These are phyloP conservation scores for Hirschioporus abietinus DNA, from an alignment of 768 basidiomycete genomes.

Conservation along the genomic window DNA sequence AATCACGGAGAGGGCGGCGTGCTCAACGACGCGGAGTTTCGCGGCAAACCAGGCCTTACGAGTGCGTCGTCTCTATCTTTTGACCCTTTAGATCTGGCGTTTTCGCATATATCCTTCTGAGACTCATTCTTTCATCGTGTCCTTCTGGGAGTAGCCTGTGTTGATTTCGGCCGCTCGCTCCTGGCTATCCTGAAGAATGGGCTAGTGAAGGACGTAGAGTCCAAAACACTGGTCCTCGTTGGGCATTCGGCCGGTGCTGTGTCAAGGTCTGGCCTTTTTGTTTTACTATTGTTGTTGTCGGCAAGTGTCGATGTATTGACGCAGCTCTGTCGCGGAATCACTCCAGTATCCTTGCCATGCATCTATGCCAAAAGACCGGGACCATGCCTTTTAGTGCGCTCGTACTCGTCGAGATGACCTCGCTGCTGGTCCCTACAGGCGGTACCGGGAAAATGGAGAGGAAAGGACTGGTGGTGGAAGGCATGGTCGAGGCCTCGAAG, in stretches of 20 bases:
- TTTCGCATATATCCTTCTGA: no score
- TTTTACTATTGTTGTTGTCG: neutral
- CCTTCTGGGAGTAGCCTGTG: neutral
- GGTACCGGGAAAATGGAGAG: neutral
- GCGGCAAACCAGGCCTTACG: neutral
- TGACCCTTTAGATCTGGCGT: no score
- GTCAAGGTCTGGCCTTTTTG: neutral
- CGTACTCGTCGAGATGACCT: neutral
- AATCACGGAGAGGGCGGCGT: slow-evolving; percentile 51
- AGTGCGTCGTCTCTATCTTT: neutral
- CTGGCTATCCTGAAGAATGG: neutral
- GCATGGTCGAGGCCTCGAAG: slow-evolving; percentile 15
- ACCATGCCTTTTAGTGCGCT: neutral
- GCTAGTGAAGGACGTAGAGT: neutral
- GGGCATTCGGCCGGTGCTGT: neutral
- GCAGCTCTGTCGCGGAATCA: neutral
- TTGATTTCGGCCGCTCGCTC: neutral
- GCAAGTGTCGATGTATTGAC: no score
- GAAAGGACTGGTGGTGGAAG: neutral
- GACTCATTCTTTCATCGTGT: no score
- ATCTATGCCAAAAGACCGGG: neutral
- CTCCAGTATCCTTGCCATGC: neutral
- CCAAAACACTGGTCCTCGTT: neutral
- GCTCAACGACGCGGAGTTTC: slow-evolving; percentile 35
- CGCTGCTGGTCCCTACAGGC: neutral